Base-by-base conservation (phyloP, 2,329 filamentous ascomycete species). In the Sclerotinia minor region DNA sequence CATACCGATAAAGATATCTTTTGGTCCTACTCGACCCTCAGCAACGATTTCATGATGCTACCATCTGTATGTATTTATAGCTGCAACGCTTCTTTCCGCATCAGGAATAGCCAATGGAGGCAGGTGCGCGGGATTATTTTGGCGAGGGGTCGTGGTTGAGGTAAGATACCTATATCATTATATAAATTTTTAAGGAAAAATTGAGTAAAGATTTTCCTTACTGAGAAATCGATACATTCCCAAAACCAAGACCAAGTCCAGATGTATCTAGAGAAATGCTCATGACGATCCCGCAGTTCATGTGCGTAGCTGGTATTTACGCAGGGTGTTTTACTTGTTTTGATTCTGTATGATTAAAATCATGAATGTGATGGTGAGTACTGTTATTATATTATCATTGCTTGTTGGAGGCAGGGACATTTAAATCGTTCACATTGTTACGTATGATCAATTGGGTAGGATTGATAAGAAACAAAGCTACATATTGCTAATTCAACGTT, bases 301-400 rank as follows among this genome's bases (percentile, higher is more conserved):
- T 85, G 61, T 79, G 80, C 7, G 81, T 80, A 0, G 63, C 81
- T 0, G 85, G 83, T 0, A 74, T 88, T 2, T 82, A 82, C 15
- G 54, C 79, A 1, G 86, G 86, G 0, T 88, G 85, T 70, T 88
- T 89, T 71, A 81, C 80, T 8, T 87, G 84, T 75, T 88, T 87
- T 70, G 84, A 83, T 6, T 83, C 81, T 32, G 78, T 81, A 0
- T 72, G 76, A 2, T 78, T 86, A 7, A 58, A 76, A 1, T 81
- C 79, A 2, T 81, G 80, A 2, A 74, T 84, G 26, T 81, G 84
- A 1, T 87, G 85, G 85, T 79, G 85, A 3, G 74, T 83, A 0
- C 86, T 86, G 0, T 87, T 64, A 76, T 84, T 1, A 72, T 87
- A 0, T 79, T 83, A 67, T 78, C 80, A 0, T 61, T 74, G 3